A percentile compares a stretch with the other conserved stretches of the same genome.
Evolutionary conservation across 306 rosid genomes (phyloP).

Genomic region (Malus orientalis): DNA sequence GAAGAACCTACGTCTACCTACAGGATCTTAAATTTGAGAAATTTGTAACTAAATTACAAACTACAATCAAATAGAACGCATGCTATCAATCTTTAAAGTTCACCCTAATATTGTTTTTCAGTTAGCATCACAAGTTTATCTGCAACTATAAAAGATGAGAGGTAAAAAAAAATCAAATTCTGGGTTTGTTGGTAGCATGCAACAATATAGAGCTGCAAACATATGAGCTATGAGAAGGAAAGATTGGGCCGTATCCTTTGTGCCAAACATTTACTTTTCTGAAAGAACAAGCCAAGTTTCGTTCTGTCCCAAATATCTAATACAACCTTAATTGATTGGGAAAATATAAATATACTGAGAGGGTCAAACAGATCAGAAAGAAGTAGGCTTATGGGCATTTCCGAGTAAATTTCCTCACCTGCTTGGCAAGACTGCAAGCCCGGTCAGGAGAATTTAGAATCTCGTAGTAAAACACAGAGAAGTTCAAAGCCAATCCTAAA

Average conservation of each 20-base stretch:
- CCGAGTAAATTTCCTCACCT: conserved; percentile 13
- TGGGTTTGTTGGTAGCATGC: not conserved
- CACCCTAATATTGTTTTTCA: not conserved
- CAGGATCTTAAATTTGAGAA: not conserved
- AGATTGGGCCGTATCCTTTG: not conserved
- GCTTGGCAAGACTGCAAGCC: conserved; percentile 37
- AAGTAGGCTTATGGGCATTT: not conserved
- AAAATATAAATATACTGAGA: not conserved
- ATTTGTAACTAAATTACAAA: not conserved
- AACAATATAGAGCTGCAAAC: not conserved
- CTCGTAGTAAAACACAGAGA: conserved; percentile 38
- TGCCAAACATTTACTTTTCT: not conserved
- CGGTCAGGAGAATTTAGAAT: conserved; percentile 28
- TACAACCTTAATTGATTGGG: no score
- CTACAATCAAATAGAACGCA: not conserved
- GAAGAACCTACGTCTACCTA: no score
- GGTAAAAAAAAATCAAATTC: not conserved
- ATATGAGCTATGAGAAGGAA: not conserved
- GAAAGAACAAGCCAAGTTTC: not conserved
- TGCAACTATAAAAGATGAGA: not conserved
- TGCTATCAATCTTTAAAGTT: not conserved
- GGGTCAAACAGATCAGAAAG: not conserved
- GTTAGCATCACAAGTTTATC: not conserved
- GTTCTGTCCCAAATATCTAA: not conserved
- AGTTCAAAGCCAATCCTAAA: conserved; percentile 35